These are phyloP conservation scores for Lichenothelia convexa DNA, from an alignment of 495 filamentous ascomycete genomes.

Conservation along the genomic window DNA sequence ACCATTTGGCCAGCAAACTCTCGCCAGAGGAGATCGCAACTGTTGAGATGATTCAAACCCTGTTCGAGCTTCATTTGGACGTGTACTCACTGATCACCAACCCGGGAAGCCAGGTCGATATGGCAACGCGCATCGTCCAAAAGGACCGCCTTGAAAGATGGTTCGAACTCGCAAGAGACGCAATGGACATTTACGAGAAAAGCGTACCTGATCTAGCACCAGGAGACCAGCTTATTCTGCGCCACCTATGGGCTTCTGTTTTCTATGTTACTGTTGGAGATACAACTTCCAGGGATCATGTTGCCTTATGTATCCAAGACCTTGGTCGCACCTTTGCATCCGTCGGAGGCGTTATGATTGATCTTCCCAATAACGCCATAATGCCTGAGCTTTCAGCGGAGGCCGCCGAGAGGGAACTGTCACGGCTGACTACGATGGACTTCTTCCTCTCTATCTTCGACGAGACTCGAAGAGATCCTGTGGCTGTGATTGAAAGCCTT, in stretches of 20 bases:
- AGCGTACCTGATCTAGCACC: constrained; percentile 7
- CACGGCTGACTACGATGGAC: constrained; percentile 82
- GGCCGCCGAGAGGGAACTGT: constrained; percentile 74
- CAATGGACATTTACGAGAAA: constrained; percentile 27
- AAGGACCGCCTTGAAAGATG: constrained; percentile 57
- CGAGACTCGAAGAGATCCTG: constrained; percentile 45
- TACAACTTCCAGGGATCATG: constrained; percentile 52
- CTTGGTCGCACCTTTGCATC: constrained; percentile 32
- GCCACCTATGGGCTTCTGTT: constrained; percentile 73
- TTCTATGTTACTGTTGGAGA: constrained; percentile 54
- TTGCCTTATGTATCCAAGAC: constrained; percentile 64
- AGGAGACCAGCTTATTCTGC: constrained; percentile 31
- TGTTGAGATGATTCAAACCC: constrained; percentile 46
- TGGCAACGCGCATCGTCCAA: constrained; percentile 37
- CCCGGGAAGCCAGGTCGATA: constrained; percentile 49
- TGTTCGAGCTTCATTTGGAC: constrained; percentile 83
- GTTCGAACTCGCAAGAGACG: constrained; percentile 48
- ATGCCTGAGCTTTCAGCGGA: constrained; percentile 76
- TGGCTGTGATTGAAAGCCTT: constrained; percentile 70
- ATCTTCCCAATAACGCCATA: constrained; percentile 63
- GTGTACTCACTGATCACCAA: constrained; percentile 61
- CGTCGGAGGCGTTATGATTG: constrained; percentile 29
- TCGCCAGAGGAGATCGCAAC: constrained; percentile 10
- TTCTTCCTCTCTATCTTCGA: constrained; percentile 80
- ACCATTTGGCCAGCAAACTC: neutral